Evolutionary conservation across 768 basidiomycete genomes (phyloP), one percentile per base, ranked within the genome.

Genomic region (Tylopilus vinaceipallidus): DNA sequence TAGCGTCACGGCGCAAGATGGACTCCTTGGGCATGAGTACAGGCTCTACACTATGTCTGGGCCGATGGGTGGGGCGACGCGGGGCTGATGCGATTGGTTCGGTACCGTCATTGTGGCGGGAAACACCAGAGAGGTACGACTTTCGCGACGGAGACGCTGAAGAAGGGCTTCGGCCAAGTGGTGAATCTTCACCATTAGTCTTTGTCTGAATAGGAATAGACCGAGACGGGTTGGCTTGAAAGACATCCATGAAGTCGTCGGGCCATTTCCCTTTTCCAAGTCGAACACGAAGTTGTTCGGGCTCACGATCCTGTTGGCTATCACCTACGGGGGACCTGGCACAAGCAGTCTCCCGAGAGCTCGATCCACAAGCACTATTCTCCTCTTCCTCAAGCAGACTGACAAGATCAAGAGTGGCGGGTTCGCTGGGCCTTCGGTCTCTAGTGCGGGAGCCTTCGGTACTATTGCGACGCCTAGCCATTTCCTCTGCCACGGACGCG

Each of bases 201-300:
- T 45, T 48, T 19, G 51, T 42, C 32, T 49, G 55, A 45, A 64
- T 48, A 58, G 71, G 65, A 48, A 68, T 67, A 42, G 63, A 63
- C 48, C 50, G 65, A 43, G 58, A 35, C 67, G 65, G 63, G 47
- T 44, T 55, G 35, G 52, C 54, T 46, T 74, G 73, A 52, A 86
- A 79, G 24, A 73, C 81, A 55, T 82, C 81, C 47, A 90, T 63
- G 63, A 89, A 87, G 65, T 89, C 88, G 67, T 89, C 86, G 0
- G 89, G 86, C 86, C 86, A 90, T 66, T 86, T 88, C 50, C 85
- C 88, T 64, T 89, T 87, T 29, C 82, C 81, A 29, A 89, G 78
- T 47, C 82, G 76, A 54, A 88, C 73, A 37, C 66, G 61, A 29
- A 61, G 60, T 55, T 68, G 72, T 47, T 72, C 65, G 12, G 55